Base-by-base conservation (phyloP, 805 yeast species). In the Candida parachauliodes region DNA sequence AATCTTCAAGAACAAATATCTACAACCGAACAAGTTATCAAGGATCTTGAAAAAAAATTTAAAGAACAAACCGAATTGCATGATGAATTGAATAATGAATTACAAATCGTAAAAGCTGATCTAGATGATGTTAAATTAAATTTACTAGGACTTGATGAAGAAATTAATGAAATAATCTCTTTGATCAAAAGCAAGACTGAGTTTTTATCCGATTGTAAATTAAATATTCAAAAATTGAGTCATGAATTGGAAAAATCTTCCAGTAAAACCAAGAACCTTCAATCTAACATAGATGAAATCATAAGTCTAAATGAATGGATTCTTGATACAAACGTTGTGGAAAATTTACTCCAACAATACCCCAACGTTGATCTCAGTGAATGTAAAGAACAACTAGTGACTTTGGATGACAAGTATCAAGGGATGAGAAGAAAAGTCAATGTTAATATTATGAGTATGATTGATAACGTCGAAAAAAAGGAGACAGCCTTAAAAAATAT, bases 391-490 rank as follows among this genome's bases (percentile, higher is more conserved):
- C 75, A 81, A 44, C 73, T 80, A 28, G 60, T 61, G 9, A 70
- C 74, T 32, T 70, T 87, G 46, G 65, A 72, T 14, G 83, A 74
- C 22, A 72, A 79, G 44, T 77, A 79, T 51, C 72, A 77, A 38
- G 76, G 76, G 4, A 78, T 91, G 84, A 83, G 76, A 60, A 73
- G 88, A 39, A 86, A 81, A 46, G 95, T 89, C 12, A 88, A 88
- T 50, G 72, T 83, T 2, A 84, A 88, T 52, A 87, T 88, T 44
- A 85, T 85, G 95, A 81, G 81, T 50, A 85, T 84, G 84, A 86
- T 88, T 45, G 96, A 88, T 51, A 87, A 80, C 47, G 94, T 87
- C 19, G 96, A 88, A 55, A 88, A 83, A 70, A 87, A 88, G 54
- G 97, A 88, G 53, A 57, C 70, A 7, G 71, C 89, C 3, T 69